These are phyloP conservation scores for Geoglossum cookeanum DNA, from an alignment of 2,329 filamentous ascomycete species.

Conservation along the genomic window DNA sequence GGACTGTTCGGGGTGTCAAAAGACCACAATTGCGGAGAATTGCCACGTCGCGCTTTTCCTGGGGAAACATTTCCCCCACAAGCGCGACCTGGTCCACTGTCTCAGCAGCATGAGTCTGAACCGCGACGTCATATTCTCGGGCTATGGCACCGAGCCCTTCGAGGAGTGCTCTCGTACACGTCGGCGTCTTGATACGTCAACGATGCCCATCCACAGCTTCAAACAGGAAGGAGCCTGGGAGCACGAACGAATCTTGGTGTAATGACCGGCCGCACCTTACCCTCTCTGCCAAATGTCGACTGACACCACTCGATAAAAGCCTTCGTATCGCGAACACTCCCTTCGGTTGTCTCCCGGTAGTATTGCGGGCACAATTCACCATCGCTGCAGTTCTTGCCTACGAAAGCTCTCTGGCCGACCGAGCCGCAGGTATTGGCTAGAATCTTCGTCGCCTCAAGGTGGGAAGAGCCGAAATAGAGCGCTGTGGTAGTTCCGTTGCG, in stretches of 20 bases:
- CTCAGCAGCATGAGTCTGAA: conserved; percentile 52
- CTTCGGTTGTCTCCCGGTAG: conserved; percentile 12
- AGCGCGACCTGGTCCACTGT: conserved; percentile 38
- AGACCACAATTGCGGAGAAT: conserved; percentile 38
- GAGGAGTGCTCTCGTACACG: conserved; percentile 36
- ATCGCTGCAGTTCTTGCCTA: conserved; percentile 45
- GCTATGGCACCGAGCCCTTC: conserved; percentile 35
- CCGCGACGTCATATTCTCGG: conserved; percentile 28
- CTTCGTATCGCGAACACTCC: conserved; percentile 10
- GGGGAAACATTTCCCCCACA: conserved; percentile 36
- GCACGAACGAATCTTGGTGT: conserved; percentile 36
- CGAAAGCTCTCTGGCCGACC: conserved; percentile 37
- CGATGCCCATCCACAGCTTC: background rate
- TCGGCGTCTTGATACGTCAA: conserved; percentile 10
- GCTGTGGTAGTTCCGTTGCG: conserved; percentile 43
- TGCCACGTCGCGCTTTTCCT: conserved; percentile 36
- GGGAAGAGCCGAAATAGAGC: conserved; percentile 38
- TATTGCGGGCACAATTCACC: conserved; percentile 23
- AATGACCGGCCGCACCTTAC: conserved; percentile 30
- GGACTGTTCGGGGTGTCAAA: conserved; percentile 35
- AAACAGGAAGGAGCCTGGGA: background rate
- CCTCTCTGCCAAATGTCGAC: conserved; percentile 24
- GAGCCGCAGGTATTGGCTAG: conserved; percentile 34
- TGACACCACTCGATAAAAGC: conserved; percentile 22
- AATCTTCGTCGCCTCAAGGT: conserved; percentile 35